Conservation (phyloP, 2,329 filamentous ascomycete species). For the Aspergillus hortae region DNA sequence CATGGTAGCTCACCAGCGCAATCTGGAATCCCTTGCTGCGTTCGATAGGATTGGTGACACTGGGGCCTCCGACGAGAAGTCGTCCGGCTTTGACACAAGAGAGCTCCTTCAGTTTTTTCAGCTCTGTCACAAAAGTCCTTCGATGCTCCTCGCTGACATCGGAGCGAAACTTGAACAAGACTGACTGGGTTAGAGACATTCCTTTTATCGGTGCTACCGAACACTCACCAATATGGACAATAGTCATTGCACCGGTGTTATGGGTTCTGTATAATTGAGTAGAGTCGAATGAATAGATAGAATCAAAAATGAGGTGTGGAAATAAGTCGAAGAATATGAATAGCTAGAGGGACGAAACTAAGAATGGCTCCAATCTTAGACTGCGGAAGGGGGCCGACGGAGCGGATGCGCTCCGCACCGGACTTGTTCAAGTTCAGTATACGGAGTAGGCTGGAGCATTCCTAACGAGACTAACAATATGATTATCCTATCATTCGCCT, state of each 20-base stretch:
- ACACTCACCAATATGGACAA: slow-evolving; percentile 5
- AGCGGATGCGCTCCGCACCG: too few species aligned
- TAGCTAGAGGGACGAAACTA: too few species aligned
- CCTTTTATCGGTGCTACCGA: neutral
- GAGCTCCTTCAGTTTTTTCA: slow-evolving; percentile 48
- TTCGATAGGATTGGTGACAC: slow-evolving; percentile 51
- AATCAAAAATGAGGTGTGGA: too few species aligned
- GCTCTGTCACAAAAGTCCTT: slow-evolving; percentile 44
- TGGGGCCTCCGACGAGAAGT: slow-evolving; percentile 52
- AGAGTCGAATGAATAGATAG: neutral
- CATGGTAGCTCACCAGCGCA: slow-evolving; percentile 52
- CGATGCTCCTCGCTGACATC: slow-evolving; percentile 44
- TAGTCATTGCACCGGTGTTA: neutral
- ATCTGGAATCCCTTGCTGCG: slow-evolving; percentile 54
- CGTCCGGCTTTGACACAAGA: slow-evolving; percentile 48
- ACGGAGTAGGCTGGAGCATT: too few species aligned
- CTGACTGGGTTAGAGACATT: slow-evolving; percentile 25
- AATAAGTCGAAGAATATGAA: too few species aligned
- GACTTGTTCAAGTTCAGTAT: too few species aligned
- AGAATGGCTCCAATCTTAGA: too few species aligned
- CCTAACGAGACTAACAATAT: too few species aligned
- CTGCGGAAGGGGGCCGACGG: too few species aligned
- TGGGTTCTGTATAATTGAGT: neutral
- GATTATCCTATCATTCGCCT: too few species aligned
- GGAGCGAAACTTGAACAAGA: slow-evolving; percentile 49